Percentiles rank a stretch among this genome's conserved stretches.
Conservation (phyloP, 2,329 filamentous ascomycete species). For the Paraphaeosphaeria sporulosa region DNA sequence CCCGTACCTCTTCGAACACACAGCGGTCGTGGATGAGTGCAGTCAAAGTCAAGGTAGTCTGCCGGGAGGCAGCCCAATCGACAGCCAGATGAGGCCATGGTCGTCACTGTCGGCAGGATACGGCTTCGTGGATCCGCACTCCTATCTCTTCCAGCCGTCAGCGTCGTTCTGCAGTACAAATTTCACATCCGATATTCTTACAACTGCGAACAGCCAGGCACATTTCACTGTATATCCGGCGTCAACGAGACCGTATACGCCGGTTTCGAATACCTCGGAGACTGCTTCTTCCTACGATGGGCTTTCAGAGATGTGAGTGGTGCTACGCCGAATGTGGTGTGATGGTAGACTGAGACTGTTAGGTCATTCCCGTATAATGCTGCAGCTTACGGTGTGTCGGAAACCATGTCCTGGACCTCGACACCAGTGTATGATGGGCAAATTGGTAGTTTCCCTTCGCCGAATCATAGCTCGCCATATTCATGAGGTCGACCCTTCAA, state of each 20-base stretch:
- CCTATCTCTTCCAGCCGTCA: conserved; percentile 9
- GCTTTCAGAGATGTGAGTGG: conserved; percentile 2
- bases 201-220: background rate
- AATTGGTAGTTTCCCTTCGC: background rate
- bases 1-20: conserved; percentile 3
- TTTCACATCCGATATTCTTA: conserved; percentile 8
- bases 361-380: background rate
- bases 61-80: background rate
- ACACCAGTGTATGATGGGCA: background rate
- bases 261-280: conserved; percentile 8
- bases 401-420: background rate
- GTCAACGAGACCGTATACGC: conserved; percentile 1
- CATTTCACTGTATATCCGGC: background rate
- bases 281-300: conserved; percentile 1
- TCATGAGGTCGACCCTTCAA: background rate
- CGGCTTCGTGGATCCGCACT: background rate
- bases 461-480: background rate
- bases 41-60: background rate
- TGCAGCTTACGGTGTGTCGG: background rate
- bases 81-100: background rate
- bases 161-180: conserved; percentile 3
- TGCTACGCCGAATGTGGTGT: background rate
- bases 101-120: background rate
- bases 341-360: background rate
- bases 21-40: background rate